Base-by-base conservation (phyloP, 1,139 yeast genomes). In the Casaregolazyma suthepensis region DNA sequence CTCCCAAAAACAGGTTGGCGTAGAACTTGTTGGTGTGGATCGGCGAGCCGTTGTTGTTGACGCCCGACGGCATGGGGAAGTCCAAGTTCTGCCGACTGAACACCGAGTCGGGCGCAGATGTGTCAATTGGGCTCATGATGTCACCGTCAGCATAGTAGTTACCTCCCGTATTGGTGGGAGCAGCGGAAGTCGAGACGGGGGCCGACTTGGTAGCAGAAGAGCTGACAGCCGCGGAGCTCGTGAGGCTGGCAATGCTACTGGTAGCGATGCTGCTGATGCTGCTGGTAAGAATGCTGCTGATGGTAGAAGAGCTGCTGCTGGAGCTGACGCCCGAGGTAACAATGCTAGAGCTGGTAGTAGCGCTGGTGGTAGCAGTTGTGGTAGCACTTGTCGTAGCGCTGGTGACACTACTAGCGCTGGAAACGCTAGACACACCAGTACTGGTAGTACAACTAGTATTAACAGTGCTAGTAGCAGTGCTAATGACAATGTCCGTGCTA, bases 1-100 rank as follows among this genome's bases (percentile, higher is more conserved):
- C 70, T 29, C 73, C 82, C 38, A 85, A 70, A 62, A 82, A 69
- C 68, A 85, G 69, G 66, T 86, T 85, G 50, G 79, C 78, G 67
- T 80, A 85, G 70, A 85, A 86, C 67, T 85, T 85, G 74, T 86
- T 85, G 43, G 93, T 86, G 61, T 81, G 79, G 56, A 77, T 66
- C 1, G 70, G 70, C 7, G 49, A 57, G 51, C 69, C 75, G 54
- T 70, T 66, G 59, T 73, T 74, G 55, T 71, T 70, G 45, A 79
- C 82, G 45, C 81, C 81, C 2, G 60, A 60, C 29, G 84, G 82
- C 51, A 81, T 66, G 0, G 64, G 60, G 56, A 82, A 68, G 10
- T 81, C 80, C 54, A 80, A 72, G 19, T 67, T 72, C 49, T 74
- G 70, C 56, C 78, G 70, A 7, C 75, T 59, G 70, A 85, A 83